Base-by-base conservation (phyloP, 306 rosid genomes). In the Cicer judaicum region DNA sequence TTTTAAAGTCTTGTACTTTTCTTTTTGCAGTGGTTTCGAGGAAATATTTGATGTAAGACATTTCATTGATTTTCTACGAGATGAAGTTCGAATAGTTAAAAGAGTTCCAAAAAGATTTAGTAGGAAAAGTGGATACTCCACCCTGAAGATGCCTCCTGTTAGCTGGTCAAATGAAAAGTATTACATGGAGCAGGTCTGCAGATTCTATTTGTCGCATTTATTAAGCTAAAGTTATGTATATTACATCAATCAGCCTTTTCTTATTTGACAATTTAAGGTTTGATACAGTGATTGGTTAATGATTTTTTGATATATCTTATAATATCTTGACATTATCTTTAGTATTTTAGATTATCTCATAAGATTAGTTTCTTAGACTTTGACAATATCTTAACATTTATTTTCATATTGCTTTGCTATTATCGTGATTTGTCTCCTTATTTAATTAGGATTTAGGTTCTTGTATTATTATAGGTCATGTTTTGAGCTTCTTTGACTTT, bases 111-210 rank as follows among this genome's bases (percentile, higher is more conserved):
- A 92, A 75, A 85, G 54, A 85, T 88, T 85, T 69, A 80, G 72
- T 74, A 81, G 86, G 70, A 89, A 89, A 82, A 43, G 77, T 84
- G 96, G 93, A 42, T 68, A 73, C 81, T 81, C 80, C 47, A 81
- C 84, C 70, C 66, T 88, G 38, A 75, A 75, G 82, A 94, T 94
- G 98, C 89, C 96, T 84, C 99, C 99, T 71, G 83, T 94, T 85
- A 94, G 99, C 88, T 94, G 99, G 99, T 92, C 99, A 19, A 90
- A 74, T 41, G 97, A 92, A 74, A 90, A 82, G 61, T 94, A 92
- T 85, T 94, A 94, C 80, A 49, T 94, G 54, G 84, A 89, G 71
- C 97, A 94, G 99, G 99, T 94, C 68, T 69, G 89, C 78, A 24
- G 62, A 57, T 77, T 72, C 50, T 64, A 21, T 68, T 69, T 10